These are phyloP conservation scores for Musa beccarii DNA, from an alignment of 176 grass and related monocot genomes.

Conservation along the genomic window DNA sequence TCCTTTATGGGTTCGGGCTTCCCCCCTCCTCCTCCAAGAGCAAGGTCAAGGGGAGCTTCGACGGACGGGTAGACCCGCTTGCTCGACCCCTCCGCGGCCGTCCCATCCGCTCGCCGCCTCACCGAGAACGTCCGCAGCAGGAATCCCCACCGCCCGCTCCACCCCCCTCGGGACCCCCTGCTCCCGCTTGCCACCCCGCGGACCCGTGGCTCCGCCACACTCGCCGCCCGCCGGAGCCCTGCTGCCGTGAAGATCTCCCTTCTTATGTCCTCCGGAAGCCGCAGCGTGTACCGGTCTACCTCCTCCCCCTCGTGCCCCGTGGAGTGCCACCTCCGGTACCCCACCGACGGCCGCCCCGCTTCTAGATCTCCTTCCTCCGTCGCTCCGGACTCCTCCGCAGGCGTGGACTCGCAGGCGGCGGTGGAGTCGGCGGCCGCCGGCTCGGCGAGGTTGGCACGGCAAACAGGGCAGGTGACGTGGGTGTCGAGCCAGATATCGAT, in stretches of 20 bases:
- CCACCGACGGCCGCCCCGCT: conserved; percentile 15
- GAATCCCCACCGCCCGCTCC: conserved; percentile 26
- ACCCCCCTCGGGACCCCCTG: background rate
- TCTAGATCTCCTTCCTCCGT: conserved; percentile 13
- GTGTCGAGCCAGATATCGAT: conserved; percentile 62
- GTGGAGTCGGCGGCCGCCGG: conserved; percentile 22
- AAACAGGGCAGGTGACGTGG: conserved; percentile 79
- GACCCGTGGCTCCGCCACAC: conserved; percentile 18
- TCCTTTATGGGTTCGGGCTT: background rate
- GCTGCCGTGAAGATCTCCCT: conserved; percentile 46
- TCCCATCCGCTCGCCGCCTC: background rate
- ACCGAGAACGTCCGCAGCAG: conserved; percentile 51
- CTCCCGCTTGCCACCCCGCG: background rate
- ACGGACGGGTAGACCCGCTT: background rate
- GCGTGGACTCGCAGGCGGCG: conserved; percentile 16
- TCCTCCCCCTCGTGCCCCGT: conserved; percentile 28
- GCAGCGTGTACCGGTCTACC: conserved; percentile 53
- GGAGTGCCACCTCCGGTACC: conserved; percentile 8
- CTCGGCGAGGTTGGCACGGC: conserved; percentile 68
- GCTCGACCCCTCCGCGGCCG: background rate
- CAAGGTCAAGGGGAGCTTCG: background rate
- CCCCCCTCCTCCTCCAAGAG: background rate
- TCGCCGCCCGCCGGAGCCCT: conserved; percentile 41
- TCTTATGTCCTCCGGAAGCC: conserved; percentile 41
- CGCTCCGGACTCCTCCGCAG: conserved; percentile 28